These are phyloP conservation scores for Sabuloglossum arenarium DNA, from an alignment of 495 filamentous ascomycete genomes.

Conservation along the genomic window DNA sequence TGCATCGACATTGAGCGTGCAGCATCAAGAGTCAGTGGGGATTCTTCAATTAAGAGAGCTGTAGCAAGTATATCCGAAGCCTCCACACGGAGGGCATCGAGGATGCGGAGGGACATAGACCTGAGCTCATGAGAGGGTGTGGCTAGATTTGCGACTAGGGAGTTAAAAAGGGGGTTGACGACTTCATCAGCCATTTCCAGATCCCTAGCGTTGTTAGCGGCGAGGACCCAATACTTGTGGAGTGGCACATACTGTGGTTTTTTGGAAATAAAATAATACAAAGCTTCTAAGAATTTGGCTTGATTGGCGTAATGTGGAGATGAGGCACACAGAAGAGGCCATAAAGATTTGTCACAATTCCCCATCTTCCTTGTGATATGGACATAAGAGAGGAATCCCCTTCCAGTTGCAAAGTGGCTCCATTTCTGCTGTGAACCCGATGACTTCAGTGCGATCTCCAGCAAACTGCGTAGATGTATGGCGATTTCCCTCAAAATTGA, in stretches of 20 bases:
- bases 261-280: neutral
- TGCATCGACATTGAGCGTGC: conserved; percentile 60
- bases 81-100: conserved; percentile 24
- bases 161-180: conserved; percentile 32
- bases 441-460: neutral
- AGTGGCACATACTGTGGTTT: neutral
- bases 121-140: conserved; percentile 51
- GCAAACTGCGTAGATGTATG: neutral
- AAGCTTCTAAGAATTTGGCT: conserved; percentile 2
- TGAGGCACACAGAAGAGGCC: conserved; percentile 1
- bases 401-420: neutral
- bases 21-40: conserved; percentile 53
- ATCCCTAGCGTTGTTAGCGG: neutral
- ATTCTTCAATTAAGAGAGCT: conserved; percentile 52
- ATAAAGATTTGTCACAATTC: neutral
- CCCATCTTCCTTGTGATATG: neutral
- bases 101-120: conserved; percentile 43
- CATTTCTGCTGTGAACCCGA: neutral
- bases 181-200: conserved; percentile 22
- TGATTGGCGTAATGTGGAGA: neutral
- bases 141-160: conserved; percentile 48
- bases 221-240: neutral
- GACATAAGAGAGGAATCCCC: conserved; percentile 2
- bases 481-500: neutral
- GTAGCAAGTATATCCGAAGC: conserved; percentile 23